These are phyloP conservation scores for Penicillium mononematosum DNA, from an alignment of 495 filamentous ascomycete species.

Conservation along the genomic window DNA sequence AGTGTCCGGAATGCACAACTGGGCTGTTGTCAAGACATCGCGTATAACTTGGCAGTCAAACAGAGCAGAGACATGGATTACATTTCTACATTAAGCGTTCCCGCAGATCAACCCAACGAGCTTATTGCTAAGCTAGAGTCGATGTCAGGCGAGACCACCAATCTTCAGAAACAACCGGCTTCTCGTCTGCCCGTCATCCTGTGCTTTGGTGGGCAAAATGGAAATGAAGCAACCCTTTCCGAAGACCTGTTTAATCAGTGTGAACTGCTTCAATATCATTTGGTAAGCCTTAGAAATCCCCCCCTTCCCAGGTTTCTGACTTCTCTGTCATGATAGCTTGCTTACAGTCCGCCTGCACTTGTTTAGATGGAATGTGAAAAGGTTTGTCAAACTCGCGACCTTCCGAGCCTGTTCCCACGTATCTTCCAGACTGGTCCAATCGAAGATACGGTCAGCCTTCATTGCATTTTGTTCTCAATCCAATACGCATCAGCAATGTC, in stretches of 20 bases:
- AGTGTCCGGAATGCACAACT: neutral
- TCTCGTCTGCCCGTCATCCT: conserved; percentile 22
- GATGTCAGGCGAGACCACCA: neutral
- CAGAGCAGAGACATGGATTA: neutral
- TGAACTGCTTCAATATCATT: conserved; percentile 32
- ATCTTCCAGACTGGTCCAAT: conserved; percentile 11
- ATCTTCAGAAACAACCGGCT: neutral
- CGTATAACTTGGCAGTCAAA: conserved; percentile 1
- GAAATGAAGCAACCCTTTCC: conserved; percentile 21
- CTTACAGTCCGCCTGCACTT: neutral
- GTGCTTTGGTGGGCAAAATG: conserved; percentile 37
- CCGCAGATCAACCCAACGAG: neutral
- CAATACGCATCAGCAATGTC: conserved; percentile 50
- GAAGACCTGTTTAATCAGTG: conserved; percentile 29
- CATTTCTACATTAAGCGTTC: neutral
- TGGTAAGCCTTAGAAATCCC: neutral
- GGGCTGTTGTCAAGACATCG: neutral
- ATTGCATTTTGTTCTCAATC: conserved; percentile 44
- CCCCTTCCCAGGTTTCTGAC: neutral
- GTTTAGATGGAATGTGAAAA: conserved; percentile 5
- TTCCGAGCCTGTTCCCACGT: neutral
- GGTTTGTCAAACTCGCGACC: neutral
- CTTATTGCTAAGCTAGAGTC: neutral
- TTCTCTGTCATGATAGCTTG: neutral
- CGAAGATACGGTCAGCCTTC: conserved; percentile 38